A percentile compares a stretch with the other conserved stretches of the same genome.
phyloP scores from a whole-genome alignment of 352 stramenopile species.

The Phytopythium kandeliae region DNA sequence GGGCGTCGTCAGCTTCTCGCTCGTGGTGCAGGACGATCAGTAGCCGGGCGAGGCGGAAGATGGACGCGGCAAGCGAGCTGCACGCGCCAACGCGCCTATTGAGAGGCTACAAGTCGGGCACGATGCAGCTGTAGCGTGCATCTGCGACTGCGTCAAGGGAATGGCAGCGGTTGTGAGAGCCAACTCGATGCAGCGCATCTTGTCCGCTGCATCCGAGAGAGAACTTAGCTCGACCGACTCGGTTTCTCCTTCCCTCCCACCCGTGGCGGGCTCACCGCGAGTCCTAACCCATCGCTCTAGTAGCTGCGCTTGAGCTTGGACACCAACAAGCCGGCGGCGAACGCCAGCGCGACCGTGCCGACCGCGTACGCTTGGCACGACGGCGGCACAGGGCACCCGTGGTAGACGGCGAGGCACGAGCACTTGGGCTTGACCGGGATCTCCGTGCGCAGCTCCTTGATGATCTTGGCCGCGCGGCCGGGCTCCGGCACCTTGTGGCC shows the following conservation, averaged over 20 bases:
- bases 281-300: not conserved
- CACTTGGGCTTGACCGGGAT: slow-evolving; percentile 51
- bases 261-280: no score
- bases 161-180: no score
- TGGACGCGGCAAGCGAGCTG: no score
- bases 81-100: no score
- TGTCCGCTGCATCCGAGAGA: no score
- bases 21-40: slow-evolving; percentile 37
- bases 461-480: slow-evolving; percentile 46
- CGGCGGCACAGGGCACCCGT: slow-evolving; percentile 60
- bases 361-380: slow-evolving; percentile 69
- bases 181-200: no score
- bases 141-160: no score
- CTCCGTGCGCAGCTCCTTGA: slow-evolving; percentile 41
- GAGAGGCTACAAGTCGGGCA: no score
- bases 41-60: no score
- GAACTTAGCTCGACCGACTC: no score
- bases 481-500: slow-evolving; percentile 54
- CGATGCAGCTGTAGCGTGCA: no score
- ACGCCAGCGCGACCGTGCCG: slow-evolving; percentile 45
- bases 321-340: slow-evolving; percentile 53
- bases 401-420: slow-evolving; percentile 31
- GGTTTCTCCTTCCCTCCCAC: no score
- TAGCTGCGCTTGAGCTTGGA: slow-evolving; percentile 53
- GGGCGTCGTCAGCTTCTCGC: slow-evolving; percentile 76